A percentile compares a stretch with the other conserved stretches of the same genome.
phyloP scores from a whole-genome alignment of 2,329 filamentous ascomycete species.

The Neopestalotiopsis sp. region DNA sequence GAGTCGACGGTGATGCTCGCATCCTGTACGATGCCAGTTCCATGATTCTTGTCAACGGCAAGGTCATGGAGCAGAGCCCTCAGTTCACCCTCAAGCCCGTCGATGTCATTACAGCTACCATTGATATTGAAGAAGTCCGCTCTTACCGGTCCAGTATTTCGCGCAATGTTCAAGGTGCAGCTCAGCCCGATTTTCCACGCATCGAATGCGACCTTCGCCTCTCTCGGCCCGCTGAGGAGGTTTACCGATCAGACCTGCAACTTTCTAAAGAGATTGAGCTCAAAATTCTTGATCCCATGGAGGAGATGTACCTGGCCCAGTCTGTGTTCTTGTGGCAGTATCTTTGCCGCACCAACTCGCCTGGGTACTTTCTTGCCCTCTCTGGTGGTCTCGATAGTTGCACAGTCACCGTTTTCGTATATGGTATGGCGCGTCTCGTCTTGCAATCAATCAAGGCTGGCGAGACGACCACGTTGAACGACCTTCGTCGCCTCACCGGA shows the following conservation, averaged over 20 bases:
- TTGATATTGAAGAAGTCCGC: conserved; percentile 3
- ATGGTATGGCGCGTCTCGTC: conserved; percentile 4
- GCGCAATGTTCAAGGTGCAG: conserved; percentile 3
- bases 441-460: conserved; percentile 3
- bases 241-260: neutral
- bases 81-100: conserved; percentile 6
- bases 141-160: conserved; percentile 5
- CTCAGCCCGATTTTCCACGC: neutral
- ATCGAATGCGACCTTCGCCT: conserved; percentile 2
- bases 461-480: neutral
- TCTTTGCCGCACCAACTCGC: neutral
- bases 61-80: conserved; percentile 7
- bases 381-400: conserved; percentile 7
- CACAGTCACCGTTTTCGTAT: neutral
- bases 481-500: neutral
- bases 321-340: conserved; percentile 5
- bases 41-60: conserved; percentile 5
- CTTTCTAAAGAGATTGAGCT: neutral
- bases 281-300: conserved; percentile 10
- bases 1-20: neutral
- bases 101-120: conserved; percentile 9
- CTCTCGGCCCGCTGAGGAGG: conserved; percentile 2
- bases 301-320: conserved; percentile 6
- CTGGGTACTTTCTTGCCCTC: neutral
- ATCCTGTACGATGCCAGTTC: conserved; percentile 8